These are phyloP conservation scores for Diospyros kaki DNA, from an alignment of 148 eudicot genomes.

Conservation along the genomic window DNA sequence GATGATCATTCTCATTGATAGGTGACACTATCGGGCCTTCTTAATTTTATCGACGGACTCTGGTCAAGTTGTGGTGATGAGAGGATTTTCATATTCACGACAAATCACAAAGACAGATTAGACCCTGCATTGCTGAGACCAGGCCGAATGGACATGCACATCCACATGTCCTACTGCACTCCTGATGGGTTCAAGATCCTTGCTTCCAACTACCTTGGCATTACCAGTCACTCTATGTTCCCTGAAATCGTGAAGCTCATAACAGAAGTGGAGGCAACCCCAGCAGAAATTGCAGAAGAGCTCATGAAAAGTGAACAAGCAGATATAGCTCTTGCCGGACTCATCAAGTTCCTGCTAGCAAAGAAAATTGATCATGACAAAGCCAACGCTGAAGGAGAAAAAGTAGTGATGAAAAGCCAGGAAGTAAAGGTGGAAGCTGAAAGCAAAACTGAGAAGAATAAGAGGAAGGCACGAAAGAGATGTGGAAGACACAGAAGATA, in stretches of 20 bases:
- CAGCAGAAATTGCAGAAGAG: conserved; percentile 21
- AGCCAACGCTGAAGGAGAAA: too few species aligned
- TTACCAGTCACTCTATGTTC: not conserved
- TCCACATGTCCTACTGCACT: conserved; percentile 21
- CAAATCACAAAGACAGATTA: conserved; percentile 16
- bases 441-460: too few species aligned
- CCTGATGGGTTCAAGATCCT: conserved; percentile 17
- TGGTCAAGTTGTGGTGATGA: conserved; percentile 25
- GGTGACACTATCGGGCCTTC: conserved; percentile 18
- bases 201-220: conserved; percentile 20
- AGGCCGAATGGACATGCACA: conserved; percentile 26
- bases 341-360: conserved; percentile 2
- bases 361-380: not conserved
- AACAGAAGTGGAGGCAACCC: conserved; percentile 7
- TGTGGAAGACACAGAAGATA: too few species aligned
- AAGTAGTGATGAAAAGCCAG: too few species aligned
- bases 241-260: conserved; percentile 9
- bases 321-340: conserved; percentile 13
- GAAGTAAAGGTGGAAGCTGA: too few species aligned
- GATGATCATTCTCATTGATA: not conserved
- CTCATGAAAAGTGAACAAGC: conserved; percentile 22
- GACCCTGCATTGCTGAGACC: conserved; percentile 25
- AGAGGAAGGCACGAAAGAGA: too few species aligned
- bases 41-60: conserved; percentile 18
- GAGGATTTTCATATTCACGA: conserved; percentile 14